These are phyloP conservation scores for Colletotrichum caudatum DNA, from an alignment of 2,329 filamentous ascomycete genomes.

Conservation along the genomic window DNA sequence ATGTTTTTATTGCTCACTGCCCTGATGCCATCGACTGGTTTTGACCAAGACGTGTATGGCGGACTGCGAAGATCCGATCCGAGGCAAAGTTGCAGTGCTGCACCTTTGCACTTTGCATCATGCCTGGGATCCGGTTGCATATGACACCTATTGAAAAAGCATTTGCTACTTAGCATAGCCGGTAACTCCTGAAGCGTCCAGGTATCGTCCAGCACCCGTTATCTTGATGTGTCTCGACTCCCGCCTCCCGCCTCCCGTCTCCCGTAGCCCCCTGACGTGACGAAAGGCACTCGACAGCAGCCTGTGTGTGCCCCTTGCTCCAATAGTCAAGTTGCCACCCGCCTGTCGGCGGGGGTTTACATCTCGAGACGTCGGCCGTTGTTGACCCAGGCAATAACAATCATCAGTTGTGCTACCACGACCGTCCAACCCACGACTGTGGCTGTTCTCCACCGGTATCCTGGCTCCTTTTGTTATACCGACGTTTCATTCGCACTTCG, in stretches of 20 bases:
- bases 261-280: slow-evolving; percentile 12
- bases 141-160: too few relatives aligned
- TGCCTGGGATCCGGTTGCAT: slow-evolving; percentile 6
- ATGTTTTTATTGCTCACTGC: not conserved
- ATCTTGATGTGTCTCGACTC: slow-evolving; percentile 14
- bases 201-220: slow-evolving; percentile 7
- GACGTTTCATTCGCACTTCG: not conserved
- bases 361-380: slow-evolving; percentile 13
- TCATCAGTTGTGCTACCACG: slow-evolving; percentile 1
- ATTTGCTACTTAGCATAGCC: slow-evolving; percentile 5
- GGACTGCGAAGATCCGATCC: slow-evolving; percentile 8
- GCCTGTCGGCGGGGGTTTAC: not conserved
- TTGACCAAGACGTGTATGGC: not conserved
- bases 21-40: not conserved
- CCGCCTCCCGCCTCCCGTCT: not conserved
- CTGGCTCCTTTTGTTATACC: not conserved
- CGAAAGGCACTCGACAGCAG: slow-evolving; percentile 10
- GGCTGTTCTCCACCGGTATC: not conserved
- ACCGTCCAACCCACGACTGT: not conserved
- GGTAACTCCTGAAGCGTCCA: slow-evolving; percentile 3
- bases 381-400: slow-evolving; percentile 2
- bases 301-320: slow-evolving; percentile 2
- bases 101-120: slow-evolving; percentile 26
- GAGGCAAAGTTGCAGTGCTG: slow-evolving; percentile 14
- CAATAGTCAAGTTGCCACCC: slow-evolving; percentile 2